Conservation (phyloP, 257 asterid genomes). For the Nicotiana sylvestris region DNA sequence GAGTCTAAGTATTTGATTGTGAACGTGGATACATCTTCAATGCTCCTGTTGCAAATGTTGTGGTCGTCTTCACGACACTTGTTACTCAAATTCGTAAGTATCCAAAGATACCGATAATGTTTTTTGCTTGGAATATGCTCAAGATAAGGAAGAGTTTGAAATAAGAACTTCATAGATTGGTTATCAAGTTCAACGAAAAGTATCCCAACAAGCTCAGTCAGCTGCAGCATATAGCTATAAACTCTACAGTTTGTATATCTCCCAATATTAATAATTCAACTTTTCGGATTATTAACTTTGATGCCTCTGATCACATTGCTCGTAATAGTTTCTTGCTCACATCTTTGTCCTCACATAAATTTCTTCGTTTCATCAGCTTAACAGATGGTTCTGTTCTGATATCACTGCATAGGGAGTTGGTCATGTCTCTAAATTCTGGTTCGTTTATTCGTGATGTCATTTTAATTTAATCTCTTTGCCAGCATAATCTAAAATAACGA, state of each 20-base stretch:
- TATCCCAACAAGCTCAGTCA: neutral
- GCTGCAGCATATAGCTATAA: neutral
- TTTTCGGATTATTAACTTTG: neutral
- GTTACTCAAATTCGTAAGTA: neutral
- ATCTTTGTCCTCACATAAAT: neutral
- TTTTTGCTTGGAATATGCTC: neutral
- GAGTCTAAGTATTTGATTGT: no score
- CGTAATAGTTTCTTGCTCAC: neutral
- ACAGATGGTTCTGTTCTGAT: neutral
- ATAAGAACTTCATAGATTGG: neutral
- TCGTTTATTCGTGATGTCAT: neutral
- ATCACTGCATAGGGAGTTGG: neutral
- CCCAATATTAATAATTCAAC: neutral
- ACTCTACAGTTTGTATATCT: neutral
- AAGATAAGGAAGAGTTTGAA: neutral
- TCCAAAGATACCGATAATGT: neutral
- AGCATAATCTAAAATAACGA: neutral
- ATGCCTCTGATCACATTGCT: neutral
- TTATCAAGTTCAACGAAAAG: neutral
- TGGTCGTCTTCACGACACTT: neutral
- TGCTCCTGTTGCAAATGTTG: no score
- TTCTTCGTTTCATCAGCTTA: neutral
- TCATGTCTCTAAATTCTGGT: neutral
- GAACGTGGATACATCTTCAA: no score
- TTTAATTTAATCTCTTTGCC: neutral